A percentile compares a stretch with the other conserved stretches of the same genome.
These are phyloP conservation scores for Lithospermum erythrorhizon DNA, from an alignment of 257 asterid genomes.

Conservation along the genomic window DNA sequence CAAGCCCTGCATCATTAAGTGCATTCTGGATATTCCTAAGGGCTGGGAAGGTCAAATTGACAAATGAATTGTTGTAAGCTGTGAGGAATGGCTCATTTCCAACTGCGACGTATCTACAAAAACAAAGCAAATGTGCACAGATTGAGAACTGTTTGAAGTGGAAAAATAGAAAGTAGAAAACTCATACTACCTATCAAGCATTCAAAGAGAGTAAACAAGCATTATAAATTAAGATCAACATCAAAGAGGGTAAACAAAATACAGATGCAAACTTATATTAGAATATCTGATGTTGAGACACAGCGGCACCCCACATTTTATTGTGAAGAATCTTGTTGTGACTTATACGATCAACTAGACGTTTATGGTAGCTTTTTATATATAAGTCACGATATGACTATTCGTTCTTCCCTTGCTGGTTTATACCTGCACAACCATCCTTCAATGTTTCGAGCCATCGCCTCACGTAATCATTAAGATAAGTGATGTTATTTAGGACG, in stretches of 20 bases:
- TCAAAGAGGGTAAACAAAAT: neutral
- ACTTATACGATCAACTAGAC: too few relatives aligned
- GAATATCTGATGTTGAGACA: neutral
- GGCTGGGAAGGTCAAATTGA: neutral
- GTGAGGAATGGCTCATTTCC: neutral
- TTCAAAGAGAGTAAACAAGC: neutral
- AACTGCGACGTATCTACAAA: constrained; percentile 5
- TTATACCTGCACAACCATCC: too few relatives aligned
- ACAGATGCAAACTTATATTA: neutral
- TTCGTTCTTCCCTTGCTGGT: too few relatives aligned
- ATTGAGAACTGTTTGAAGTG: neutral
- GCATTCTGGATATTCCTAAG: neutral
- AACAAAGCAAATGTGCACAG: neutral
- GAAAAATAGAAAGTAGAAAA: neutral
- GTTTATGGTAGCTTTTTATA: too few relatives aligned
- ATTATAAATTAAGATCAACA: neutral
- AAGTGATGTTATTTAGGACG: too few relatives aligned
- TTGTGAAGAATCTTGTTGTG: too few relatives aligned
- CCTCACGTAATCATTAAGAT: too few relatives aligned
- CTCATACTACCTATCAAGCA: neutral
- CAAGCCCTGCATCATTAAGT: constrained; percentile 25
- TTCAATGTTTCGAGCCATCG: too few relatives aligned
- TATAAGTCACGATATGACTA: too few relatives aligned
- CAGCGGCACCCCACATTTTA: too few relatives aligned
- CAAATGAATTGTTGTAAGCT: neutral